Evolutionary conservation across 805 yeast genomes (phyloP), one percentile per base, ranked within the genome.

Genomic region (Tetrapisispora fleetii): DNA sequence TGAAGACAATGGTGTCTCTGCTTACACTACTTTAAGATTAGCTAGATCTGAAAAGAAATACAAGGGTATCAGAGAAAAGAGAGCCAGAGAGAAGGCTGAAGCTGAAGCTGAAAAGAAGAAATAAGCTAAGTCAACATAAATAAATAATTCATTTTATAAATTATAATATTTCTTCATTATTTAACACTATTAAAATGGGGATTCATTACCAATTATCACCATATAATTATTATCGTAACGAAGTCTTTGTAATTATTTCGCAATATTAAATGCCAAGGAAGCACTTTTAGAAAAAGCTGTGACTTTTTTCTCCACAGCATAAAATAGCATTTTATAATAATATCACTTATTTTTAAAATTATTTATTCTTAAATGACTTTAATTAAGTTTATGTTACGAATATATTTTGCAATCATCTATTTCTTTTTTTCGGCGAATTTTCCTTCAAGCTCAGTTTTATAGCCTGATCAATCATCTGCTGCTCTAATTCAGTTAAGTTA

Each of bases 21-120:
- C 99, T 70, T 91, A 68, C 95, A 80, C 83, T 75, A 89, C 97
- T 67, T 85, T 93, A 73, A 87, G 98, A 78, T 75, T 78, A 68
- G 98, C 98, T 60, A 86, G 93, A 81, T 83, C 95, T 64, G 86
- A 85, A 67, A 88, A 91, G 82, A 88, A 80, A 76, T 85, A 79
- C 85, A 79, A 74, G 73, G 99, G 99, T 81, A 78, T 80, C 78
- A 89, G 95, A 78, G 98, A 83, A 72, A 93, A 91, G 95, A 85
- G 96, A 79, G 95, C 95, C 69, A 81, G 73, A 71, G 97, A 90
- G 64, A 81, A 80, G 80, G 97, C 96, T 73, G 98, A 88, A 79
- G 98, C 97, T 74, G 99, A 90, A 80, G 95, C 95, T 78, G 96
- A 89, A 70, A 90, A 90, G 91, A 90, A 90, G 90, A 88, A 88